Percentiles rank a stretch among this genome's conserved stretches.
Conservation (phyloP, 176 grass and related monocot genomes). For the Aegilops tauschii region DNA sequence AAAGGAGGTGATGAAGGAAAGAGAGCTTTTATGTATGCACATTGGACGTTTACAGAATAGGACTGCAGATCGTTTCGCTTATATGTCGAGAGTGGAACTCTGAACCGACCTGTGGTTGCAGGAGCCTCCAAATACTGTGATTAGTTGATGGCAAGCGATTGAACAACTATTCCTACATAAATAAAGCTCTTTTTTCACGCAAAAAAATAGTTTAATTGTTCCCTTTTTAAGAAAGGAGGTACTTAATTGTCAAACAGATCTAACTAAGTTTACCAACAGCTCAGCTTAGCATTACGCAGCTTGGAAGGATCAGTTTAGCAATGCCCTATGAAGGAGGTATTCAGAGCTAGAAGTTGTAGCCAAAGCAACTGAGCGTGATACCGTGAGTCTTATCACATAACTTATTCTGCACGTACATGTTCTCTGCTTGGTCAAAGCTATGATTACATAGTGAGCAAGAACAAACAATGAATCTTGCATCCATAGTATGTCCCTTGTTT, state of each 20-base stretch:
- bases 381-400: background rate
- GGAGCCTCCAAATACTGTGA: too few relatives aligned
- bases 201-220: background rate
- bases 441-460: background rate
- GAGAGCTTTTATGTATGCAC: too few relatives aligned
- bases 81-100: too few relatives aligned
- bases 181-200: too few relatives aligned
- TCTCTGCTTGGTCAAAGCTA: background rate
- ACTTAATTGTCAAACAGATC: background rate
- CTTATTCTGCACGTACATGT: background rate
- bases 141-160: too few relatives aligned
- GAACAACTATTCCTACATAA: too few relatives aligned
- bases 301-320: background rate
- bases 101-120: too few relatives aligned
- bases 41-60: too few relatives aligned
- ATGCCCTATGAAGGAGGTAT: background rate
- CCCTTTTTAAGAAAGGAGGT: background rate
- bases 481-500: background rate
- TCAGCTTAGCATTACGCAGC: background rate
- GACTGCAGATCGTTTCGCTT: too few relatives aligned
- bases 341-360: background rate
- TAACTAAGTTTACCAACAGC: background rate
- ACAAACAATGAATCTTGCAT: background rate
- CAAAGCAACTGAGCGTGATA: background rate
- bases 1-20: too few relatives aligned